Evolutionary conservation across 768 basidiomycete species (phyloP), one percentile per base, ranked within the genome.

Genomic region (Phlebiopsis gigantea): DNA sequence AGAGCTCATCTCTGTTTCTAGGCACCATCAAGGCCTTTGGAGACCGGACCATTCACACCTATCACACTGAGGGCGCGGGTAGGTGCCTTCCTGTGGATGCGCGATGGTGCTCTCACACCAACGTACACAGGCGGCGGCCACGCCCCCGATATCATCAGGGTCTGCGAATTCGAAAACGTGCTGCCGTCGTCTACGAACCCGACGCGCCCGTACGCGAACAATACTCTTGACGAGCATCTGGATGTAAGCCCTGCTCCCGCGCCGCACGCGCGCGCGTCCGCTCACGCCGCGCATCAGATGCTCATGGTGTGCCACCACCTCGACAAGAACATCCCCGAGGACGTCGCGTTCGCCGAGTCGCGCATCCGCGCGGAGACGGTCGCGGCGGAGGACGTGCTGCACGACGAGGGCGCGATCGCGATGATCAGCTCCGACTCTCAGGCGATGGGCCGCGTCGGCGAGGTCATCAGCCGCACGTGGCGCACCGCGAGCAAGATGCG

Each of bases 241-340:
- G 97, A 98, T 67, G 96, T 96, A 65, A 67, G 88, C 67, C 5
- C 42, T 34, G 17, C 21, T 43, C 8, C 45, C 15, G 46, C 30
- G 29, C 21, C 49, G 24, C 1, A 21, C 21, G 6, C 5, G 55
- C 34, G 41, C 14, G 46, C 21, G 21, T 42, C 26, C 61, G 41
- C 56, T 31, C 43, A 49, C 14, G 42, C 39, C 48, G 8, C 44
- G 9, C 29, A 39, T 25, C 63, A 97, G 95, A 99, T 98, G 97
- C 78, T 98, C 22, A 98, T 98, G 93, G 94, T 98, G n/a, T 97
- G 94, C 70, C 96, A 99, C 69, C 96, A 99, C 70, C 82, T 99
- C 55, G 93, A 97, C 73, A 83, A 77, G 62, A 81, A 78, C n/a
- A 93, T 96, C 62, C 82, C 88, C 1, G 97, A 99, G 73, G 97